Percentiles rank a stretch among this genome's conserved stretches.
Conservation (phyloP, 345 rosid genomes). For the Pistacia vera region DNA sequence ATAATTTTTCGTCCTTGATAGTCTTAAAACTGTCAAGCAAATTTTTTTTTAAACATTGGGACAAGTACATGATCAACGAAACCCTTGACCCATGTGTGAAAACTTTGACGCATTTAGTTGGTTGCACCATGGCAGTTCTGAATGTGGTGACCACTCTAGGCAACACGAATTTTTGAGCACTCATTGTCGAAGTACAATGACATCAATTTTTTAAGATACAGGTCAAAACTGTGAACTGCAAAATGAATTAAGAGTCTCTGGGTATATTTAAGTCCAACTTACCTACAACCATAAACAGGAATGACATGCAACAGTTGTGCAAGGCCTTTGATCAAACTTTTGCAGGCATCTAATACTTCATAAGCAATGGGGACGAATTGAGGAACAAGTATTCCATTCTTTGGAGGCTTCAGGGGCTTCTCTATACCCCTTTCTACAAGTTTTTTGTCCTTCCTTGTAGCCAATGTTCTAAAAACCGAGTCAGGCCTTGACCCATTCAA, state of each 20-base stretch:
- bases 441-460: constrained; percentile 61
- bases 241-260: too few species aligned
- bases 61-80: constrained; percentile 67
- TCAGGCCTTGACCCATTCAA: too few species aligned
- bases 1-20: too few species aligned
- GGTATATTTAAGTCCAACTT: neutral
- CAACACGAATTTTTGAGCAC: constrained; percentile 83
- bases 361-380: constrained; percentile 68
- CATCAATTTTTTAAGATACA: constrained; percentile 3
- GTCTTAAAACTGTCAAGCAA: too few species aligned
- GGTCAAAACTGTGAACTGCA: too few species aligned
- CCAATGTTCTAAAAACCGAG: neutral
- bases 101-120: constrained; percentile 45
- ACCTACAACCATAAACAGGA: constrained; percentile 85
- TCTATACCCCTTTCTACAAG: constrained; percentile 84
- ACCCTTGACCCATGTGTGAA: constrained; percentile 77
- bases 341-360: constrained; percentile 78
- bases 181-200: constrained; percentile 43
- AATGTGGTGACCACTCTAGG: constrained; percentile 61
- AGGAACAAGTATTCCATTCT: constrained; percentile 27
- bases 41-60: constrained; percentile 35
- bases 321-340: constrained; percentile 33
- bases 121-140: constrained; percentile 60
- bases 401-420: constrained; percentile 79
- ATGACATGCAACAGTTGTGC: constrained; percentile 61